phyloP scores from a whole-genome alignment of 2,329 filamentous ascomycete species.

The Trichoderma endophyticum region DNA sequence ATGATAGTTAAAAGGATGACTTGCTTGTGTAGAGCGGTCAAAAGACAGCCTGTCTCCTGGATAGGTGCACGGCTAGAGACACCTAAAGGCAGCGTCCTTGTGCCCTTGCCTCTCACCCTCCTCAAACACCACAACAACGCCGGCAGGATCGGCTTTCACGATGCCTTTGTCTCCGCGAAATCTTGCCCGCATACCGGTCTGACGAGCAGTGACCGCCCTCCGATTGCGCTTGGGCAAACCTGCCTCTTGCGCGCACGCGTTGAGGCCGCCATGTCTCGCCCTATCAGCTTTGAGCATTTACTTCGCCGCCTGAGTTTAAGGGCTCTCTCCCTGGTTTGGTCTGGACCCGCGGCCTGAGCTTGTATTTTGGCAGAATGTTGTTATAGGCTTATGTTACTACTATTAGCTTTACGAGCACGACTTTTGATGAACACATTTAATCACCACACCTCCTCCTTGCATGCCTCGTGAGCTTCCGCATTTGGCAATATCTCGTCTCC shows the following conservation, averaged over 20 bases:
- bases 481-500: neutral
- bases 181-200: constrained; percentile 9
- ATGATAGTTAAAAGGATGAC: too few species aligned
- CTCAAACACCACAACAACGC: neutral
- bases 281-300: neutral
- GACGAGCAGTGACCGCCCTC: neutral
- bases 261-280: constrained; percentile 6
- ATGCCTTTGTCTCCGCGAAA: constrained; percentile 15
- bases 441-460: constrained; percentile 2
- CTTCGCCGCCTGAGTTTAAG: neutral
- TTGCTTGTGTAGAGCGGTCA: neutral
- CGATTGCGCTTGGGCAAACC: neutral
- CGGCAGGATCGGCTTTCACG: constrained; percentile 18
- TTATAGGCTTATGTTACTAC: neutral
- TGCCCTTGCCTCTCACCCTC: neutral
- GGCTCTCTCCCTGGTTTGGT: neutral
- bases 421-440: constrained; percentile 10
- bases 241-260: neutral
- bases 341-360: neutral
- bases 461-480: constrained; percentile 17
- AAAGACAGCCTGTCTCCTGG: neutral
- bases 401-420: neutral
- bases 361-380: neutral
- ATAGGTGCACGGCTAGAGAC: neutral
- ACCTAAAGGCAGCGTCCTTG: neutral